Percentiles rank a stretch among this genome's conserved stretches.
Conservation (phyloP, 352 stramenopile species). For the Pythium folliculosum region DNA sequence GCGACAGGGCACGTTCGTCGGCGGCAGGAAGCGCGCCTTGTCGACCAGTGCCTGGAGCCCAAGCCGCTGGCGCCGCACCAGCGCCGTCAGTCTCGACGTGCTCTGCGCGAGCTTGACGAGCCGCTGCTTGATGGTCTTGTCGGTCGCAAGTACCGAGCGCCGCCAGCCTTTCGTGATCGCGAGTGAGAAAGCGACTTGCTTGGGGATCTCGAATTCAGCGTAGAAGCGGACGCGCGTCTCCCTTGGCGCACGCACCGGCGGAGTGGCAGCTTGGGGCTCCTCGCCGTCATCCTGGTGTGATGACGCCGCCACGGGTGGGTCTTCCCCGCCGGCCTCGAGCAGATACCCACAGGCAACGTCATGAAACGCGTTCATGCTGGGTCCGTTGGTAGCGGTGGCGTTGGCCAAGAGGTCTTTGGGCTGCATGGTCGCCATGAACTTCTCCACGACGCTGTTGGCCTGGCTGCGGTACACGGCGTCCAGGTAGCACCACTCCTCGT, state of each 20-base stretch:
- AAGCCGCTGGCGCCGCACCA: constrained; percentile 61
- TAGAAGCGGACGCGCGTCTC: constrained; percentile 19
- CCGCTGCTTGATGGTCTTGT: constrained; percentile 18
- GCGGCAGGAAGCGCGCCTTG: constrained; percentile 7
- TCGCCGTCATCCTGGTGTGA: neutral
- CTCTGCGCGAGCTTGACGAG: constrained; percentile 14
- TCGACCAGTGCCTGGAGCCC: constrained; percentile 51
- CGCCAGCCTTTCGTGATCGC: neutral
- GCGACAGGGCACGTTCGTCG: constrained; percentile 38
- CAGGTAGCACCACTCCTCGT: constrained; percentile 26
- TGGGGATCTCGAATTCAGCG: constrained; percentile 14
- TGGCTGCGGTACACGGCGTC: constrained; percentile 15
- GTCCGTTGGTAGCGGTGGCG: neutral
- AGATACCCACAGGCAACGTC: constrained; percentile 11
- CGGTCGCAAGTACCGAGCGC: neutral
- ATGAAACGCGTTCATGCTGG: constrained; percentile 8
- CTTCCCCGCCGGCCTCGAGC: neutral
- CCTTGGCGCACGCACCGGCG: neutral
- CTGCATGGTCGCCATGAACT: constrained; percentile 21
- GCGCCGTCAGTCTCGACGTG: constrained; percentile 31
- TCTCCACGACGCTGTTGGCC: constrained; percentile 7
- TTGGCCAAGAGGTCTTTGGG: constrained; percentile 1
- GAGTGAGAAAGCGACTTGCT: neutral
- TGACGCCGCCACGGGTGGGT: neutral
- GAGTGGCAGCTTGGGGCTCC: too few species aligned